Base-by-base conservation (phyloP, 805 yeast species). In the Barnettozyma siamensis region DNA sequence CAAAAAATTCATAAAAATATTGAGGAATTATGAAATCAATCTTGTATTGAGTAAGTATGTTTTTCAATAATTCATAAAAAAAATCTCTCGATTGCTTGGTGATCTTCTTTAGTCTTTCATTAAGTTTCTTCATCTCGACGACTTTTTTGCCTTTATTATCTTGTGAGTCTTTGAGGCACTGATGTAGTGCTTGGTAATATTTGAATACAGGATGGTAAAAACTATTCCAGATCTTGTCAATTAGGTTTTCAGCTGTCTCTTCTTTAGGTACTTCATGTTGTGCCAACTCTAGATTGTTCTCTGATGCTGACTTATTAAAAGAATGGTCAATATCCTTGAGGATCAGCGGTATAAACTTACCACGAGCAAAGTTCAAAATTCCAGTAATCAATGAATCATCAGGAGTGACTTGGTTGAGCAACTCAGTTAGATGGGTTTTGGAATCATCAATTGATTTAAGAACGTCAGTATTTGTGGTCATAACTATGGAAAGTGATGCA, bases 151-250 rank as follows among this genome's bases (percentile, higher is more conserved):
- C 30, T 26, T 41, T 40, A 44, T 37, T 28, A 15, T 24, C 42
- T 28, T 57, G 34, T 57, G 37, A 51, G 5, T 37, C 36, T 20
- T 43, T 43, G 19, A 54, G 27, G 1, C 37, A 31, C 9, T 43
- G 44, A 29, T 39, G 49, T 26, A 43, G 49, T 1, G 50, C 37
- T 10, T 52, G 45, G 35, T 53, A 80, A 54, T 70, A 70, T 49
- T 78, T 80, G 45, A 81, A 69, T 2, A 77, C 72, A 2, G 87
- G 87, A 50, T 78, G 77, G 49, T 78, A 83, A 47, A 83, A 69
- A 5, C 76, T 75, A 26, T 66, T 55, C 88, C 88, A 83, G 17
- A 78, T 58, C 5, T 57, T 50, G 38, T 77, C 82, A 16, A 82
- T 65, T 7, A 73, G 58, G 2, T 57, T 54, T n/a, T 51, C 53